Base-by-base conservation (phyloP, 2,329 filamentous ascomycete species). In the Stagonosporopsis vannaccii region DNA sequence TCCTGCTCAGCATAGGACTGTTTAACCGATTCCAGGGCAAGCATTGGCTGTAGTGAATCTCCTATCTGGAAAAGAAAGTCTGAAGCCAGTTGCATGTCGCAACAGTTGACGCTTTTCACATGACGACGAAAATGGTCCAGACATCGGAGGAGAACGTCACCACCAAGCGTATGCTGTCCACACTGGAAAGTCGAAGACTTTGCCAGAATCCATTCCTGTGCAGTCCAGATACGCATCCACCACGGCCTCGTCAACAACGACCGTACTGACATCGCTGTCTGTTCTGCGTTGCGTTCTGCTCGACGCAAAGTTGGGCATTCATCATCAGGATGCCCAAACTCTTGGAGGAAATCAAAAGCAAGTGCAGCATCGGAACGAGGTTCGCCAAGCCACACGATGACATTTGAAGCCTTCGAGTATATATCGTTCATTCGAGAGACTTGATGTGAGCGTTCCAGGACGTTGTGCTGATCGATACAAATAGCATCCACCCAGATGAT, bases 401-500 rank as follows among this genome's bases (percentile, higher is more conserved):
- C 52, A 22, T 41, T 49, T 9, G 39, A 30, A 11, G 46, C 52
- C 9, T 37, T 20, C 1, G 46, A 56, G 36, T 56, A 56, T 13
- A 56, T 56, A 13, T 56, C 46, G 20, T 50, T 50, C 52, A 56
- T 56, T 5, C 41, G 20, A 23, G 45, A 50, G 15, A 56, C 52
- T 17, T 56, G 52, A 36, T 56, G 52, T 20, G 40, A 49, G 7
- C 52, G 52, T 17, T 56, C 52, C 5, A 26, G 33, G 9, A 45
- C 13, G n/a, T 50, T 56, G 26, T 55, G 36, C 28, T 62, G 59
- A 30, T 62, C 46, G 23, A 62, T 62, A 12, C 52, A 62, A 12
- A 62, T 22, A 3, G 56, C 59, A 28, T 62, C 59, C 0, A 62
- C 43, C 56, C 59, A 62, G 3, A 62, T 20, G 13, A 42, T n/a